These are phyloP conservation scores for Globisporangium middletonii DNA, from an alignment of 352 stramenopile genomes.

Conservation along the genomic window DNA sequence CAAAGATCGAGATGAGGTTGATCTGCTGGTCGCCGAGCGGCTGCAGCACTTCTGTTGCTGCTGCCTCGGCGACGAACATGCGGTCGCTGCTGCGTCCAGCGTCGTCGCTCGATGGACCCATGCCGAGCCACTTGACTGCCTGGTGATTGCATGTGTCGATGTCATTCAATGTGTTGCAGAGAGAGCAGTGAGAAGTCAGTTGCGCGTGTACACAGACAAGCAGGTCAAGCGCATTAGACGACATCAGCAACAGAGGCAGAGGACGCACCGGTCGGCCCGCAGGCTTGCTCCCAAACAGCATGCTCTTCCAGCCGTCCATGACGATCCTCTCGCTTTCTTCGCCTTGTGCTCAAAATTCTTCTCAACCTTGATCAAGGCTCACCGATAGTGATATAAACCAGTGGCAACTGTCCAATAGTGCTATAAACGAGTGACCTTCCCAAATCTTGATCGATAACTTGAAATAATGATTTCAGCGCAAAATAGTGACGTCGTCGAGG, in stretches of 20 bases:
- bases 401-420: too few relatives aligned
- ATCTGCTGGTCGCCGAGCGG: constrained; percentile 57
- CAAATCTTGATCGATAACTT: too few relatives aligned
- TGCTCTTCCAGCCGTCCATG: constrained; percentile 34
- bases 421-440: too few relatives aligned
- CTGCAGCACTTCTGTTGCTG: constrained; percentile 47
- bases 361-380: too few relatives aligned
- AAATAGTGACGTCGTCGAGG: too few relatives aligned
- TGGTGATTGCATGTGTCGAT: constrained; percentile 8
- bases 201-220: not conserved
- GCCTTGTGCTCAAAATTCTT: too few relatives aligned
- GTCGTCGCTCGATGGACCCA: constrained; percentile 30
- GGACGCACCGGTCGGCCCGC: constrained; percentile 10
- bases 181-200: not conserved
- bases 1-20: constrained; percentile 86
- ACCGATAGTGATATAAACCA: too few relatives aligned
- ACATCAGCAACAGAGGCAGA: not conserved
- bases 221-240: not conserved
- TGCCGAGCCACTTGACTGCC: constrained; percentile 84
- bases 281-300: constrained; percentile 34
- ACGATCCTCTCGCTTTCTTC: not conserved
- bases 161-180: too few relatives aligned
- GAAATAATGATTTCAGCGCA: too few relatives aligned
- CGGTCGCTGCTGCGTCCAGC: constrained; percentile 31
- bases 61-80: constrained; percentile 68